These are phyloP conservation scores for Amniculicola lignicola DNA, from an alignment of 495 filamentous ascomycete species.

Conservation along the genomic window DNA sequence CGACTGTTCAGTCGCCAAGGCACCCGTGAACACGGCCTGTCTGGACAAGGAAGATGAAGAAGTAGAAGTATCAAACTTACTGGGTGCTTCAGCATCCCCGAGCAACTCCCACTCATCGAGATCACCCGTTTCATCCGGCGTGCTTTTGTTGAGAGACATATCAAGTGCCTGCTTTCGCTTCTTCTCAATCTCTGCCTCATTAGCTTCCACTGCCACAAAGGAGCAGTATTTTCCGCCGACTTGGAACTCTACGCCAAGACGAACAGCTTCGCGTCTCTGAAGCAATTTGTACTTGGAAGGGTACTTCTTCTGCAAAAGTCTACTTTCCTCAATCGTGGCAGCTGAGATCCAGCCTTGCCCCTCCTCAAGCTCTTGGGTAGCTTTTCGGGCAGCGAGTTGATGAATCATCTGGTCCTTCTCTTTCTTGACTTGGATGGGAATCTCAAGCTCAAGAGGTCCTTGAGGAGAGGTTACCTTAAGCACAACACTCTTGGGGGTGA, in stretches of 20 bases:
- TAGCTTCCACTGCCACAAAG: slow-evolving; percentile 62
- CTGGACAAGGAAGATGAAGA: too few relatives aligned
- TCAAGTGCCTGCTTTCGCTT: slow-evolving; percentile 18
- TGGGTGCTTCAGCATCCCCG: too few relatives aligned
- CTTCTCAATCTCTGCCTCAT: slow-evolving; percentile 25
- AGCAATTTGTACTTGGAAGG: slow-evolving; percentile 49
- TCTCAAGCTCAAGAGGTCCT: slow-evolving; percentile 57
- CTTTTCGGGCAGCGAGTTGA: slow-evolving; percentile 64
- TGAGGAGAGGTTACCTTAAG: slow-evolving; percentile 53
- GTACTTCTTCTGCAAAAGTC: slow-evolving; percentile 50
- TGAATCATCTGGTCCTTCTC: slow-evolving; percentile 58
- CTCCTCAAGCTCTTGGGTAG: slow-evolving; percentile 65
- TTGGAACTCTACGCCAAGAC: slow-evolving; percentile 60
- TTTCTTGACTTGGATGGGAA: slow-evolving; percentile 52
- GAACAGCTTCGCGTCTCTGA: slow-evolving; percentile 59
- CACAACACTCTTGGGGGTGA: slow-evolving; percentile 53
- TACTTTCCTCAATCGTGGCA: slow-evolving; percentile 45
- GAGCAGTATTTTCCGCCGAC: slow-evolving; percentile 65
- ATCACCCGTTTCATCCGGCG: background rate
- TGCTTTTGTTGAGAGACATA: slow-evolving; percentile 2
- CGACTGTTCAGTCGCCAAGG: too few relatives aligned
- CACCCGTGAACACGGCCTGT: too few relatives aligned
- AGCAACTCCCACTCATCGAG: slow-evolving; percentile 18
- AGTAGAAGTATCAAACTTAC: too few relatives aligned
- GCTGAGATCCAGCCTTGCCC: slow-evolving; percentile 62